Evolutionary conservation across 2,329 filamentous ascomycete genomes (phyloP), one percentile per base, ranked within the genome.

Genomic region (Podosphaera xanthii): DNA sequence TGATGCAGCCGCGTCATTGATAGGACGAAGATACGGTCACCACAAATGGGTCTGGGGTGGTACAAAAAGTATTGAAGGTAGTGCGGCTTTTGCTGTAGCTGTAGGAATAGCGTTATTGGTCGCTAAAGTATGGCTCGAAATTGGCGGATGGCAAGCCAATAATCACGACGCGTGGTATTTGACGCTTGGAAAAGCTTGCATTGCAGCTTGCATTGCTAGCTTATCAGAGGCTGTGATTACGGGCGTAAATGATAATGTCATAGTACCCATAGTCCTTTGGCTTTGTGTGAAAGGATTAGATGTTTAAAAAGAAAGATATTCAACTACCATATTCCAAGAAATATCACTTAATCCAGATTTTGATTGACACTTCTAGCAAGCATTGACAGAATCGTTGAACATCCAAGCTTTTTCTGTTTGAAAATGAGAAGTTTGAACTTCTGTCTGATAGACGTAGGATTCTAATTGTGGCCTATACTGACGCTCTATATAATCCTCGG

Each of bases 191-290:
- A 92, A 91, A 68, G 81, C 84, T 9, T 74, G 76, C 3, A 68
- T 86, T 55, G 94, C 89, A 63, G 89, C 86, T 5, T 77, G 78
- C 49, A 80, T 89, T 60, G 87, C 90, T 35, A 96, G 90, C 71
- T 76, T 96, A 65, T 94, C 92, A 58, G 92, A 98, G 73, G 90
- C 92, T 34, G 91, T 96, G 54, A 73, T 98, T 63, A 97, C 92
- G 12, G 92, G 92, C 1, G 92, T 91, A 36, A 98, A 98, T 71
- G 92, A 98, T 75, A 98, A 98, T 75, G 92, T 98, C 22, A 84
- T 97, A 63, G 91, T 97, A 63, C 92, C 92, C 3, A 81, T 98
- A 60, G 82, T 94, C 57, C 72, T 98, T 61, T 98, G 92, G 92
- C 79, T 90, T 61, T 82, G 94, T 66, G 89, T 95, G 46, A 86